These are phyloP conservation scores for Dendrothele bispora DNA, from an alignment of 768 basidiomycete genomes.

Conservation along the genomic window DNA sequence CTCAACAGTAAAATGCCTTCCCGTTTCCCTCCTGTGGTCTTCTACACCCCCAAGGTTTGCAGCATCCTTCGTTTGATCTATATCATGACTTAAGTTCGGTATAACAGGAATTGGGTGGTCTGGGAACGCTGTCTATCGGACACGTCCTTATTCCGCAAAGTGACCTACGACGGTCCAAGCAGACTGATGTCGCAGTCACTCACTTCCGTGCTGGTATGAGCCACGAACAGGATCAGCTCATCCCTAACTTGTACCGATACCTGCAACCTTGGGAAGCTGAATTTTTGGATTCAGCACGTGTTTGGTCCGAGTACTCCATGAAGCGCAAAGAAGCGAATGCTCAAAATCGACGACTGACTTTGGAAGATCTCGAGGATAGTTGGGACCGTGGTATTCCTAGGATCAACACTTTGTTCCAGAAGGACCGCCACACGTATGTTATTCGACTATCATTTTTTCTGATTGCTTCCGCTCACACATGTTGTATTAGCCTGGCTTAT, in stretches of 20 bases:
- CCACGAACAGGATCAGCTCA: slow-evolving; percentile 91
- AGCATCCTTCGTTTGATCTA: background rate
- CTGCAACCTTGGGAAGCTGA: slow-evolving; percentile 97
- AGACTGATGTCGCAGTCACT: slow-evolving; percentile 95
- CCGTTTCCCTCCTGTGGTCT: slow-evolving; percentile 95
- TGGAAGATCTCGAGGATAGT: slow-evolving; percentile 97
- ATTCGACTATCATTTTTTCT: background rate
- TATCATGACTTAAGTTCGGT: slow-evolving; percentile 1
- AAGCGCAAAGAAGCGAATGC: slow-evolving; percentile 99
- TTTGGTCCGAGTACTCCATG: slow-evolving; percentile 99
- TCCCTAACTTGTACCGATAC: slow-evolving; percentile 96
- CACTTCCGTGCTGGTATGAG: slow-evolving; percentile 99
- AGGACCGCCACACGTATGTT: slow-evolving; percentile 87
- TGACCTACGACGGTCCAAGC: slow-evolving; percentile 96
- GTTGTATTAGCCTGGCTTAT: slow-evolving; percentile 71
- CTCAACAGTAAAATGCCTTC: slow-evolving; percentile 99
- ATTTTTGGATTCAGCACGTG: slow-evolving; percentile 96
- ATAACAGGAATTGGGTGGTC: slow-evolving; percentile 86
- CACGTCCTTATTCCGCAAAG: slow-evolving; percentile 98
- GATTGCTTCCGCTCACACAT: background rate
- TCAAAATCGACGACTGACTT: slow-evolving; percentile 92
- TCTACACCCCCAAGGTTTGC: slow-evolving; percentile 88
- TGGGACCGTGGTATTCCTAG: slow-evolving; percentile 99
- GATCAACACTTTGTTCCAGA: slow-evolving; percentile 99
- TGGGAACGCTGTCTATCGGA: slow-evolving; percentile 99